phyloP scores from a whole-genome alignment of 1,139 yeast genomes.

The Taphrina confusa region DNA sequence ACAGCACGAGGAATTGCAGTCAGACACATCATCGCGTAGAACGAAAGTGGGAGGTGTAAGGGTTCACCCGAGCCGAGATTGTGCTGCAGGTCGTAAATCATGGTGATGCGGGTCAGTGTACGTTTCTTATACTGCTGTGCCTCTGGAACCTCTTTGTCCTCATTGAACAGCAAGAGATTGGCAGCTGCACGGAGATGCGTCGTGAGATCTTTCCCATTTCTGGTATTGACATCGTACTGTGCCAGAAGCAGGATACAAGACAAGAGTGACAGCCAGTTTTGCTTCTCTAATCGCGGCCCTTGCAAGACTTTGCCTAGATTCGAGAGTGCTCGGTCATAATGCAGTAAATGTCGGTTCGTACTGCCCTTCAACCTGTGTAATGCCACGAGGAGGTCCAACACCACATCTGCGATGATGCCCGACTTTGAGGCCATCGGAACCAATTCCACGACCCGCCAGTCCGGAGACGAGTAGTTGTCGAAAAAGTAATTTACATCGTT shows the following conservation, averaged over 20 bases:
- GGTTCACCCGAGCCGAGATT: neutral
- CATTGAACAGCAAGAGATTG: neutral
- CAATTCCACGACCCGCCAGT: slow-evolving; percentile 3
- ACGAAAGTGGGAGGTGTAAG: neutral
- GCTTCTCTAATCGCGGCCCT: neutral
- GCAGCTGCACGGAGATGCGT: slow-evolving; percentile 16
- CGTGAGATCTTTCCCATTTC: neutral
- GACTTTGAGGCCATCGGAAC: neutral
- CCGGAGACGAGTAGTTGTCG: neutral
- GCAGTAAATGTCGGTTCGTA: neutral
- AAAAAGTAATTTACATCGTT: slow-evolving; percentile 9
- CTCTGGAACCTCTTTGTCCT: neutral
- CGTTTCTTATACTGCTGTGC: neutral
- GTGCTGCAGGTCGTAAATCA: slow-evolving; percentile 8
- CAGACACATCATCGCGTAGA: neutral
- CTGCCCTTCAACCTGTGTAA: neutral
- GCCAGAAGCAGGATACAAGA: slow-evolving; percentile 3
- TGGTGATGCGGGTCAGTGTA: neutral
- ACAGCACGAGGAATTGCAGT: neutral
- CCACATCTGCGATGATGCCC: neutral
- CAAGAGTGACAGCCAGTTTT: slow-evolving; percentile 2
- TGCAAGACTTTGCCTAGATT: neutral
- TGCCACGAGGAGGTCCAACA: neutral
- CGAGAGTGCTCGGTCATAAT: slow-evolving; percentile 3
- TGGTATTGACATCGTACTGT: slow-evolving; percentile 9